phyloP scores from a whole-genome alignment of 2,329 filamentous ascomycete genomes.

The Didymella pomorum region DNA sequence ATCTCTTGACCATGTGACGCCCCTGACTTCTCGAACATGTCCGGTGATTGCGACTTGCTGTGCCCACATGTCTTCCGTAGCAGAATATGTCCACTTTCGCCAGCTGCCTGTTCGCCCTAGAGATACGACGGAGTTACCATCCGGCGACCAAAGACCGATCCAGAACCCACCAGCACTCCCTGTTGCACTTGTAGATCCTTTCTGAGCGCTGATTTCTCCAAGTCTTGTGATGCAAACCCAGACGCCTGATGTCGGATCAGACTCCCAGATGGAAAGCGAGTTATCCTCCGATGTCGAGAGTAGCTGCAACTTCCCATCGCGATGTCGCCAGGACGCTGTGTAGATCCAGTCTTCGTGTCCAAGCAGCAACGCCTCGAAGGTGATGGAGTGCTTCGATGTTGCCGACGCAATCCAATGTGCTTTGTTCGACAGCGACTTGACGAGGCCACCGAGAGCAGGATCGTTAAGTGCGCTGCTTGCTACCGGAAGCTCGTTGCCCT shows the following conservation, averaged over 20 bases:
- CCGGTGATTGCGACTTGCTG: constrained; percentile 81
- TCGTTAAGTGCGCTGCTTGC: constrained; percentile 64
- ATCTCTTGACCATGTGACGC: constrained; percentile 81
- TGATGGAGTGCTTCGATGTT: constrained; percentile 75
- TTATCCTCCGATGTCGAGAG: constrained; percentile 95
- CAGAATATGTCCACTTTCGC: constrained; percentile 79
- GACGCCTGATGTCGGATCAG: constrained; percentile 82
- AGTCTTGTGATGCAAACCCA: constrained; percentile 88
- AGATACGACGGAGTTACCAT: constrained; percentile 77
- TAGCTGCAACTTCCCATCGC: constrained; percentile 69
- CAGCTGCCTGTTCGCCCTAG: constrained; percentile 93
- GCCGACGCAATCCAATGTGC: constrained; percentile 74
- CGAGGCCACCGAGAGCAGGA: constrained; percentile 65
- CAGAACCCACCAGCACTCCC: constrained; percentile 96
- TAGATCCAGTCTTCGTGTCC: constrained; percentile 99
- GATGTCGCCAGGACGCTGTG: constrained; percentile 76
- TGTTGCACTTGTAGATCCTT: constrained; percentile 94
- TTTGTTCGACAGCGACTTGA: constrained; percentile 86
- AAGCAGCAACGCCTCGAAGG: constrained; percentile 90
- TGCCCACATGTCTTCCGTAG: constrained; percentile 71
- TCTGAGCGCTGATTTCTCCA: constrained; percentile 92
- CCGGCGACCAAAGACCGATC: constrained; percentile 90
- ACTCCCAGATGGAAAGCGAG: constrained; percentile 91
- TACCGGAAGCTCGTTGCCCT: constrained; percentile 70
- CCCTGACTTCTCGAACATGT: constrained; percentile 82